Evolutionary conservation across 2,329 filamentous ascomycete genomes (phyloP).

Genomic region (Erysiphe pulchra): DNA sequence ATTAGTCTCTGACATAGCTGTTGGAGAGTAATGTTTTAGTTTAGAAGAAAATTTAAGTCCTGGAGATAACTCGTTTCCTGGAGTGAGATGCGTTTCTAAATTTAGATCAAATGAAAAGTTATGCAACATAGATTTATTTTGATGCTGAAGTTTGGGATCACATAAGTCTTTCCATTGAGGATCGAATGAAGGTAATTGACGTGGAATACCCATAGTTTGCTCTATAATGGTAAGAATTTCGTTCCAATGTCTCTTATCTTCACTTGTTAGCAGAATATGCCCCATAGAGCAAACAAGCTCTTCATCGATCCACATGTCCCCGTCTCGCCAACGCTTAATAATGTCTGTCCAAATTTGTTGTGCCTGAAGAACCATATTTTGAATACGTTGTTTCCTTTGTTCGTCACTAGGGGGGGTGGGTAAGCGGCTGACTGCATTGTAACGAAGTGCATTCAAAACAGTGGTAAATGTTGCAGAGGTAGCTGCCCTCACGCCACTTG

Average conservation of each 20-base stretch:
- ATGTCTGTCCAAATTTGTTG: constrained; percentile 63
- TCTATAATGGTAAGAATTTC: constrained; percentile 53
- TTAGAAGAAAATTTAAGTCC: background rate
- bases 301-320: constrained; percentile 49
- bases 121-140: background rate
- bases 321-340: constrained; percentile 46
- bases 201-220: constrained; percentile 55
- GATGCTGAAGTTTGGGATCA: background rate
- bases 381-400: constrained; percentile 11
- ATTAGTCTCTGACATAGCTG: background rate
- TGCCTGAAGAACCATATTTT: constrained; percentile 34
- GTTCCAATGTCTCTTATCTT: constrained; percentile 31
- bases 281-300: constrained; percentile 61
- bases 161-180: background rate
- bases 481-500: constrained; percentile 32
- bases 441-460: constrained; percentile 52
- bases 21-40: background rate
- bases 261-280: constrained; percentile 41
- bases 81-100: background rate
- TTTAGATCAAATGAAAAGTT: background rate
- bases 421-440: constrained; percentile 14
- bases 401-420: constrained; percentile 10
- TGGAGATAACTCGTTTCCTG: background rate
- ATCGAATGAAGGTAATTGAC: constrained; percentile 13
- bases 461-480: constrained; percentile 55